Base-by-base conservation (phyloP, 179 eudicot species). In the Carnegiea gigantea region DNA sequence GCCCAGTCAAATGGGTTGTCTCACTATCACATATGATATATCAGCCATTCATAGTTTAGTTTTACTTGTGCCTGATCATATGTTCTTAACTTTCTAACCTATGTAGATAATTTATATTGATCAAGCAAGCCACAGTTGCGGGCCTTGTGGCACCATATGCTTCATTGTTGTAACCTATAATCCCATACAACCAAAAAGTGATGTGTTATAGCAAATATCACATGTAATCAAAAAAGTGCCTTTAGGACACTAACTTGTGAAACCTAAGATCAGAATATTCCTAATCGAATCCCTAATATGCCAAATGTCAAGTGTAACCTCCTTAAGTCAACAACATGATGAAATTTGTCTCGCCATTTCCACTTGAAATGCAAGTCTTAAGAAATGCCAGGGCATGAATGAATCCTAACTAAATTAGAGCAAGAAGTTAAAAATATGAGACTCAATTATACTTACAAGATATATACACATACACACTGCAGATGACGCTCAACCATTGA, bases 401-500 rank as follows among this genome's bases (percentile, higher is more conserved):
- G 51, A 13, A 59, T 65, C 49, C 64, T 40, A 78, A 3, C 64
- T 40, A 78, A 3, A 7, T 13, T 15, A 30, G n/a, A 59, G 71
- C 23, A 75, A 14, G 28, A 70, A 20, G 70, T 54, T 44, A 81
- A 57, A 81, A 18, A 36, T 3, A 48, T 28, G 3, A n/a, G 30
- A 70, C 23, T 15, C 71, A 44, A 77, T 28, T 60, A 49, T 59
- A 86, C 88, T 86, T 81, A 86, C 88, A 83, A 62, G 74, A 33
- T 75, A 83, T 81, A 75, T 83, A 83, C 84, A 86, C 60, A 76
- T 72, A 30, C 75, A 44, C 74, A 38, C 24, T 71, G 57, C 53
- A 36, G 70, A 21, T 17, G 30, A 81, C 13, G 73, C 68, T 92
- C 88, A 95, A 80, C 96, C 93, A 88, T 95, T 93, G 54, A 96